Evolutionary conservation across 2,329 filamentous ascomycete species (phyloP), one percentile per base, ranked within the genome.

Genomic region (Pezicula carpinea): DNA sequence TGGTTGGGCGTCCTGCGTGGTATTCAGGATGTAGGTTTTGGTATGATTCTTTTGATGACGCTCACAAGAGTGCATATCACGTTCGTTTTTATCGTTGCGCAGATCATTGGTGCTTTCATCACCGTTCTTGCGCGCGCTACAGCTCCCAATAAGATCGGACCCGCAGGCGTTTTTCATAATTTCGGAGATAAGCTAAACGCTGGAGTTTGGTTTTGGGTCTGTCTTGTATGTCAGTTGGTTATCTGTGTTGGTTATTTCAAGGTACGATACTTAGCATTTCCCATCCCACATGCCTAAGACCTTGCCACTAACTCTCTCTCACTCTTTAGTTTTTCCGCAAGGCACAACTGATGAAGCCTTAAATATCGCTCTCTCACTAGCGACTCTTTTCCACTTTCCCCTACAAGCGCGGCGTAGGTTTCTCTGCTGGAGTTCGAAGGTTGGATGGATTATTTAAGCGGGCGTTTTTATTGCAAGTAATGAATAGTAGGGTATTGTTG

Each of bases 1-100:
- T 85, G 80, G 80, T 73, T 85, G 1, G 81, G 81, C 31, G 72
- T 83, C 5, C 68, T 85, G 19, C 80, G 85, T 55, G 72, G 77
- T 11, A 65, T 85, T 7, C 82, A 85, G 61, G 79, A 79, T 32
- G 74, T 83, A 2, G 81, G 81, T 2, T 75, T 85, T 47, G 81
- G 81, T 49, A 85, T 83, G 80, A 79, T 84, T 46, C 67, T 85
- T 5, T 65, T 85, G 35, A 78, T 82, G 59, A 83, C 80, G 2
- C 64, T 82, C 53, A 83, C 80, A 1, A 68, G 82, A 21, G 73
- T 82, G 62, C 82, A 85, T 58, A 79, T 83, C 46, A 72, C 75
- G 48, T 82, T 80, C 54, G 77, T 79, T 0, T 66, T 84, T 17
- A 70, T 82, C 36, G 70, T 66, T 2, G 79, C 80, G 4, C 82